phyloP scores from a whole-genome alignment of 1,139 yeast species.

The Candida sanyaensis region DNA sequence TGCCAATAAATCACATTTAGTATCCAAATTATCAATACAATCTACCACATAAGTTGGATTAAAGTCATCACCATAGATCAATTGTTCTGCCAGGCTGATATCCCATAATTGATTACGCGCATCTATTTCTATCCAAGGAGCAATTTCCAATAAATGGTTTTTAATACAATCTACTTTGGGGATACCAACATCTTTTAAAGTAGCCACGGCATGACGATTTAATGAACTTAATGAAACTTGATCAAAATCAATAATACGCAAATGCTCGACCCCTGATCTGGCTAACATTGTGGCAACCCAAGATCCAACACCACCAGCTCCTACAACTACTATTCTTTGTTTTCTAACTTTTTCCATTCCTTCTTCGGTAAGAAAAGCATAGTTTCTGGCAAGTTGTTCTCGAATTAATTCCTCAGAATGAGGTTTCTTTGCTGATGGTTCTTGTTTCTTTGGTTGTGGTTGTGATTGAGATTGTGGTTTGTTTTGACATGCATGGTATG shows the following conservation, averaged over 20 bases:
- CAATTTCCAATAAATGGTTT: constrained; percentile 62
- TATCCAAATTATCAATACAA: constrained; percentile 94
- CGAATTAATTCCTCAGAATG: constrained; percentile 76
- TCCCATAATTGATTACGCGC: constrained; percentile 79
- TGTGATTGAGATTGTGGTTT: too few species aligned
- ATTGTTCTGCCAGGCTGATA: constrained; percentile 58
- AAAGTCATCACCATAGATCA: constrained; percentile 55
- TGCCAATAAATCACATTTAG: constrained; percentile 84
- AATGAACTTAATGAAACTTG: constrained; percentile 91
- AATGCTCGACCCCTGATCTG: constrained; percentile 80
- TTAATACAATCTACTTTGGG: constrained; percentile 83
- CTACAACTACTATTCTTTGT: constrained; percentile 86
- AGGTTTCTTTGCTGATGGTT: constrained; percentile 12
- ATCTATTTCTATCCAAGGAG: constrained; percentile 91
- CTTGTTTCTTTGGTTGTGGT: constrained; percentile 2
- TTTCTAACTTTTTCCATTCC: constrained; percentile 77
- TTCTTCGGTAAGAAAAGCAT: constrained; percentile 84
- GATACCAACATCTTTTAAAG: constrained; percentile 82
- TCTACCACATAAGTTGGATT: constrained; percentile 79
- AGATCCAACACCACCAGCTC: constrained; percentile 98
- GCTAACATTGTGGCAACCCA: constrained; percentile 94
- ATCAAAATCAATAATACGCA: constrained; percentile 88
- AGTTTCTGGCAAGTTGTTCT: constrained; percentile 92
- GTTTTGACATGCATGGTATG: constrained; percentile 32
- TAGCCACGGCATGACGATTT: constrained; percentile 94